phyloP scores from a whole-genome alignment of 2,329 filamentous ascomycete genomes.

The Penicillium concentricum region DNA sequence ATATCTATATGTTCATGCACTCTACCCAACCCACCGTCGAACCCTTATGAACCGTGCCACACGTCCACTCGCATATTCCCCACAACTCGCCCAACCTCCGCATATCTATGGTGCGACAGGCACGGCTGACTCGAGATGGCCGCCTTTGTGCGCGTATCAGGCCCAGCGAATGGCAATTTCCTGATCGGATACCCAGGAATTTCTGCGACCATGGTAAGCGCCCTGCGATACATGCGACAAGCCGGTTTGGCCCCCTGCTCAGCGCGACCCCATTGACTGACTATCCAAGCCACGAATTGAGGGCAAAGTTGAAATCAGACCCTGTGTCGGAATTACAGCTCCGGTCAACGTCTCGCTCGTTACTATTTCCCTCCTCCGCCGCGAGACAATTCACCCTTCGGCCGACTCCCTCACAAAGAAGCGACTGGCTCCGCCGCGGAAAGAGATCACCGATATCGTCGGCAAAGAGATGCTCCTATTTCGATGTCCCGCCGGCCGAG shows the following conservation, averaged over 20 bases:
- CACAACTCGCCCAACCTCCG: constrained; percentile 29
- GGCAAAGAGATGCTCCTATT: constrained; percentile 94
- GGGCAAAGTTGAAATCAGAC: constrained; percentile 95
- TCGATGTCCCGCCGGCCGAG: constrained; percentile 77
- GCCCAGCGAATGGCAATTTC: constrained; percentile 95
- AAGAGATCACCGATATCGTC: constrained; percentile 88
- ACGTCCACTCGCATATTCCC: constrained; percentile 27
- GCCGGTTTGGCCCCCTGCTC: neutral
- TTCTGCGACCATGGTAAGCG: constrained; percentile 88
- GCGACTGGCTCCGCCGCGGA: constrained; percentile 82
- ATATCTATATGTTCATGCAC: neutral
- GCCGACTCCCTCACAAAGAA: constrained; percentile 93
- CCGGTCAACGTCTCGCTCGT: constrained; percentile 90
- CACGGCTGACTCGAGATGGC: constrained; percentile 54
- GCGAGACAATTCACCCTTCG: constrained; percentile 94
- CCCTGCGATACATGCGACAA: constrained; percentile 7
- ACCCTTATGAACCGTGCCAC: constrained; percentile 30
- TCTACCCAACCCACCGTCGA: neutral
- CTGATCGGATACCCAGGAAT: constrained; percentile 97
- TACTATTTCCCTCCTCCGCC: constrained; percentile 86
- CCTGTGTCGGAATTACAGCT: constrained; percentile 78
- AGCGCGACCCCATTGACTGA: constrained; percentile 10
- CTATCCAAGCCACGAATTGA: constrained; percentile 80
- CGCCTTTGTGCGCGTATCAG: constrained; percentile 92
- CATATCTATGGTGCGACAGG: constrained; percentile 43